These are phyloP conservation scores for Phialemoniopsis sp. DNA, from an alignment of 2,329 filamentous ascomycete species.

Conservation along the genomic window DNA sequence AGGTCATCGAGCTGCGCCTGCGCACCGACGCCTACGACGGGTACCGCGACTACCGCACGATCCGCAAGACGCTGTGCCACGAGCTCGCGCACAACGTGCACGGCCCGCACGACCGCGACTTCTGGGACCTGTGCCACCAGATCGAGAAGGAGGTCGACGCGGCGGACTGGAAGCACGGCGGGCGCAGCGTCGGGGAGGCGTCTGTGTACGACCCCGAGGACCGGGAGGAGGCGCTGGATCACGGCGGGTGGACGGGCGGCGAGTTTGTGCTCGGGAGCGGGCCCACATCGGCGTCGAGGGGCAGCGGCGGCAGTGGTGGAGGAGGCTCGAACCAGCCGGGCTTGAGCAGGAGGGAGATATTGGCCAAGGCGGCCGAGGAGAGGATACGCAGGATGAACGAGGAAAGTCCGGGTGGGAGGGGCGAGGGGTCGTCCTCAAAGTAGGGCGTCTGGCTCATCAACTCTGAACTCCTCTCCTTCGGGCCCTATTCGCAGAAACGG, in stretches of 20 bases:
- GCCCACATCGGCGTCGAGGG: slow-evolving; percentile 32
- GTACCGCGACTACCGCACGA: slow-evolving; percentile 87
- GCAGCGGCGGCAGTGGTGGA: slow-evolving; percentile 13
- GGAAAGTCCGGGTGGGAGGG: slow-evolving; percentile 9
- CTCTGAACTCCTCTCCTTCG: too few species aligned
- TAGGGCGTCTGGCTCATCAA: too few species aligned
- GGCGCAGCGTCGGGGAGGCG: slow-evolving; percentile 61
- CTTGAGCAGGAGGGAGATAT: slow-evolving; percentile 66
- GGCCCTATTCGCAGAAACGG: too few species aligned
- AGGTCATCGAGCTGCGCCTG: slow-evolving; percentile 85
- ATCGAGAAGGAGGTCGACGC: slow-evolving; percentile 83
- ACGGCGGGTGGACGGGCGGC: slow-evolving; percentile 75
- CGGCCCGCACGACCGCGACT: slow-evolving; percentile 76
- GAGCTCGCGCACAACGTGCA: slow-evolving; percentile 92
- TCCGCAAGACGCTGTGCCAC: slow-evolving; percentile 89
- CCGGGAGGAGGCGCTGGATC: slow-evolving; percentile 55
- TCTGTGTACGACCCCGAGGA: slow-evolving; percentile 53
- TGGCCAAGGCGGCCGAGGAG: slow-evolving; percentile 72
- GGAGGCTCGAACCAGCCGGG: slow-evolving; percentile 16
- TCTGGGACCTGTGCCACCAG: slow-evolving; percentile 84
- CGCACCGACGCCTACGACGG: slow-evolving; percentile 94
- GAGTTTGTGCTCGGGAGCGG: slow-evolving; percentile 68
- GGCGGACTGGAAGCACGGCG: slow-evolving; percentile 73
- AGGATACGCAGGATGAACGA: slow-evolving; percentile 43
- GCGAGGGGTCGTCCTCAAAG: neutral